Percentiles rank a stretch among this genome's conserved stretches.
Conservation (phyloP, 2,329 filamentous ascomycete species). For the Pseudomassariella vexata region DNA sequence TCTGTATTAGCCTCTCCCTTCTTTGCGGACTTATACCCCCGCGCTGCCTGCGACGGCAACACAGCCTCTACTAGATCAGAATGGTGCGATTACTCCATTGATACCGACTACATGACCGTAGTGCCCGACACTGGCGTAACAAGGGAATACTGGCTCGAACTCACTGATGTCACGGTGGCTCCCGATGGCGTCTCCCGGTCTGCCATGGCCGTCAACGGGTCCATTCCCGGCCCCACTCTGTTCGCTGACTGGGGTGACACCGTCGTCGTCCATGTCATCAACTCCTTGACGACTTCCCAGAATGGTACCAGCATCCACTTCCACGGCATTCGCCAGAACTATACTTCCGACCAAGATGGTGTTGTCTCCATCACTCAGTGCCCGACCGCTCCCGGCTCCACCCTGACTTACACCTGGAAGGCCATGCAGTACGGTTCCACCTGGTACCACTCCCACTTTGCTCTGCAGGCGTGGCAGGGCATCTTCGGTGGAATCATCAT, state of each 20-base stretch:
- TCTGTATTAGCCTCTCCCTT: too few relatives aligned
- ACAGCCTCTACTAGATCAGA: slow-evolving; percentile 2
- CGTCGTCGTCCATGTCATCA: slow-evolving; percentile 45
- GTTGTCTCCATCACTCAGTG: slow-evolving; percentile 45
- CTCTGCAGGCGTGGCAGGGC: slow-evolving; percentile 44
- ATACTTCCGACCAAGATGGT: slow-evolving; percentile 51
- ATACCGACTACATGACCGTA: slow-evolving; percentile 24
- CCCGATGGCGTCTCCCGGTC: slow-evolving; percentile 26
- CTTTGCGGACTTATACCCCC: too few relatives aligned
- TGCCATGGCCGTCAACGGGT: slow-evolving; percentile 35
- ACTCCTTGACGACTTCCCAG: slow-evolving; percentile 29
- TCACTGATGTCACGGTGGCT: slow-evolving; percentile 17
- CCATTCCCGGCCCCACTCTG: slow-evolving; percentile 16
- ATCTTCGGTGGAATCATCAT: slow-evolving; percentile 56
- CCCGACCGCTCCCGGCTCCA: slow-evolving; percentile 42
- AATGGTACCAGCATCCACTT: slow-evolving; percentile 60
- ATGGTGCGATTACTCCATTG: slow-evolving; percentile 32
- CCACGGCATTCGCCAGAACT: slow-evolving; percentile 55
- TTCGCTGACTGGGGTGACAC: slow-evolving; percentile 41
- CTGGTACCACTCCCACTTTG: slow-evolving; percentile 59
- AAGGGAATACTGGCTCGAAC: slow-evolving; percentile 24
- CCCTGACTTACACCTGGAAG: slow-evolving; percentile 51
- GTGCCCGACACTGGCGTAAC: slow-evolving; percentile 31
- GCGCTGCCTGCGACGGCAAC: slow-evolving; percentile 4
- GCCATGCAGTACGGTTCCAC: slow-evolving; percentile 48